phyloP scores from a whole-genome alignment of 2,329 filamentous ascomycete genomes.

The Ophiosphaerella korrae region DNA sequence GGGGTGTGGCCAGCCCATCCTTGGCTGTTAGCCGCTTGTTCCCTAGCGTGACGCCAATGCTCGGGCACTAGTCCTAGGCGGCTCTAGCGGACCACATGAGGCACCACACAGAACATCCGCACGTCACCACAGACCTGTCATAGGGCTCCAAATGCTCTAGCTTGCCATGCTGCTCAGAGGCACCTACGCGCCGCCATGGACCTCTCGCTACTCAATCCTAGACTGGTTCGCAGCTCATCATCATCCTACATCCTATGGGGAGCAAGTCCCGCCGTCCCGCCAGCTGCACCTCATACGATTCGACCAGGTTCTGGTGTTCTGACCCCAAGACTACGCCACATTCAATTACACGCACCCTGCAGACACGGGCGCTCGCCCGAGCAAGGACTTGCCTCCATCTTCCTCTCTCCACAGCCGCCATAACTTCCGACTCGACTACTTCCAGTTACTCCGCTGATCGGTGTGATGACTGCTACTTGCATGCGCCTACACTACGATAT shows the following conservation, averaged over 20 bases:
- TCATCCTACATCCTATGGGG: too few species aligned
- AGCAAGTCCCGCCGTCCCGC: not conserved
- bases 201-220: too few species aligned
- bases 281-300: not conserved
- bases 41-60: constrained; percentile 17
- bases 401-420: not conserved
- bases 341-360: constrained; percentile 18
- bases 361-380: constrained; percentile 11
- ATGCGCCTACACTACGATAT: not conserved
- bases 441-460: constrained; percentile 1
- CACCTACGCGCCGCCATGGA: too few species aligned
- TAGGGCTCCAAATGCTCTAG: too few species aligned
- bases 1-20: constrained; percentile 19
- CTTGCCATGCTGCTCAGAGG: too few species aligned
- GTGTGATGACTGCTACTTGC: not conserved
- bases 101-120: too few species aligned
- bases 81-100: too few species aligned
- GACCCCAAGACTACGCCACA: not conserved
- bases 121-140: too few species aligned
- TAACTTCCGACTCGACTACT: constrained; percentile 7
- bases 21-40: constrained; percentile 7
- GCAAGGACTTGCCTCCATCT: not conserved
- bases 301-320: not conserved
- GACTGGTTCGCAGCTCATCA: too few species aligned
- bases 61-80: too few species aligned